Base-by-base conservation (phyloP, 2,329 filamentous ascomycete genomes). In the Cercospora beticola region DNA sequence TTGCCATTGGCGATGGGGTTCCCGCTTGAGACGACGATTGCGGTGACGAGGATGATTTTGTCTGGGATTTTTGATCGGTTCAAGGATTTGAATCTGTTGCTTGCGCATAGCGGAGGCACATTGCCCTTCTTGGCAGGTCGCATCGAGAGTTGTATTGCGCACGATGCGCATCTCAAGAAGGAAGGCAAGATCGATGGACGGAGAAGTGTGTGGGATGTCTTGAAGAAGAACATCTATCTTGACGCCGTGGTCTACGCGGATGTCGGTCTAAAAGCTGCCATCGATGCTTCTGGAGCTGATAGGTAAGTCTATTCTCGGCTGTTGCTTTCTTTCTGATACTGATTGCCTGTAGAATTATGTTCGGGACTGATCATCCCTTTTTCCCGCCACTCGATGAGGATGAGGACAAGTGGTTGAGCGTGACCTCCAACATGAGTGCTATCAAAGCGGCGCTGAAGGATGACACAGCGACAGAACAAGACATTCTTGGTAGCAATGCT, bases 21-120 rank as follows among this genome's bases (percentile, higher is more conserved):
- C 77, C 93, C 94, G 0, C 87, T 97, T 73, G 94, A 97, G 81
- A 97, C 94, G 0, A 97, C 94, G 1, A 94, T 97, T 74, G 92
- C 93, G 0, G 89, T 97, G 2, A 88, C 92, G 4, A 85, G 94
- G 58, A 96, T 97, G 92, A 89, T 93, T 64, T 83, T 97, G n/a
- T 87, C 90, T 0, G 92, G 92, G 0, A 91, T 96, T 0, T 97
- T 95, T 79, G 93, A 97, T 78, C 84, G 87, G 9, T 90, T 93
- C 56, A 86, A 86, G 0, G 82, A 83, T 8, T 80, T 97, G 70
- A 85, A 88, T 23, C 88, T 97, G 76, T 83, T 97, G 64, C 83
- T 97, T 4, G 94, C 94, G 0, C 94, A 97, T 80, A 93, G 91
- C 26, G 94, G 94, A 1, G 94, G 94, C 2, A 94, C 93, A 0